Evolutionary conservation across 73 alveolate species (phyloP).

Genomic region (Paramecium tetraurelia): DNA sequence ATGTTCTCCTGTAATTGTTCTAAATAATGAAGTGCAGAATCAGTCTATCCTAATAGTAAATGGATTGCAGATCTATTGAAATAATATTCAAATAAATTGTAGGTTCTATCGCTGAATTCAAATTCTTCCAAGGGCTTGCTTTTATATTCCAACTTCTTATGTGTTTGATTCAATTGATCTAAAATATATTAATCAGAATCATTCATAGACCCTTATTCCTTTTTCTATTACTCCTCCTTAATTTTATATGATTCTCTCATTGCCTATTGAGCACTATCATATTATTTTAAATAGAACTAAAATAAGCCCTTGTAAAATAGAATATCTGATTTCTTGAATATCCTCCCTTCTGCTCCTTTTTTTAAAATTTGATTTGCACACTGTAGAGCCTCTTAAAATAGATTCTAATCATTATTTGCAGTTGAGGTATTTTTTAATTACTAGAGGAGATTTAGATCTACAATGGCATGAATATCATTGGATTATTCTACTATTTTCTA

Average conservation of each 20-base stretch:
- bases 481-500: slow-evolving; percentile 35
- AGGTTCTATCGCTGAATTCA: slow-evolving; percentile 57
- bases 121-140: slow-evolving; percentile 38
- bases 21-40: not conserved
- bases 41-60: not conserved
- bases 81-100: slow-evolving; percentile 45
- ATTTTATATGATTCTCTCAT: slow-evolving; percentile 48
- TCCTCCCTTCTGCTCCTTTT: slow-evolving; percentile 45
- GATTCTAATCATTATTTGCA: not conserved
- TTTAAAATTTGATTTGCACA: not conserved
- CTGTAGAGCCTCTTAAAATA: not conserved
- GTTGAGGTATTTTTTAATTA: slow-evolving; percentile 21
- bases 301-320: slow-evolving; percentile 53
- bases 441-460: not conserved
- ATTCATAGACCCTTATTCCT: not conserved
- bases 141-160: not conserved
- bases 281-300: slow-evolving; percentile 41
- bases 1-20: not conserved
- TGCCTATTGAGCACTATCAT: slow-evolving; percentile 37
- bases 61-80: slow-evolving; percentile 25
- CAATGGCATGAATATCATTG: slow-evolving; percentile 21
- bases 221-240: slow-evolving; percentile 30
- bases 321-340: slow-evolving; percentile 50
- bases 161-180: not conserved
- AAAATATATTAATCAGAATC: slow-evolving; percentile 27